Base-by-base conservation (phyloP, 2,329 filamentous ascomycete genomes). In the Fusarium sp. region DNA sequence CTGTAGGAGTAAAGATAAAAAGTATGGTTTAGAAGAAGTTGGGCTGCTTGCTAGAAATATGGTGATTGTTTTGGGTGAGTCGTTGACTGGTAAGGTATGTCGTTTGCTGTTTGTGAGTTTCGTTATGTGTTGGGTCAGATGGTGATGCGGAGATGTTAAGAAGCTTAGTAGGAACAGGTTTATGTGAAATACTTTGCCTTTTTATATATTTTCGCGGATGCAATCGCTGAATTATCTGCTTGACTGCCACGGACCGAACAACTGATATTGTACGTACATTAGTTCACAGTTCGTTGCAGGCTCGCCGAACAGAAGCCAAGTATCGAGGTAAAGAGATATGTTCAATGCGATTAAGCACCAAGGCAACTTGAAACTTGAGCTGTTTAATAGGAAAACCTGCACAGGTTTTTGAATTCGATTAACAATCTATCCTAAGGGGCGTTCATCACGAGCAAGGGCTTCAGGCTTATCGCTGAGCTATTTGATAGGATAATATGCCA, bases 381-480 rank as follows among this genome's bases (percentile, higher is more conserved):
- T 29, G 18, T 46, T 46, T 13, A n/a, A 2, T 11, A 10, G 29
- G 4, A 46, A 7, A 46, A 20, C 18, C 25, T 29, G 14, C 29
- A 29, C 20, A 3, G 7, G 44, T n/a, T 27, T 46, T 29, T 29
- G 44, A 46, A 25, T 18, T 46, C 8, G 13, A 46, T 14, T 29
- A 20, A 13, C 25, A 20, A 5, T 45, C 5, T 11, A 3, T 27
- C 4, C 3, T 25, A 1, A 22, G 7, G 5, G n/a, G 4, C 25
- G 15, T 8, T 7, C 3, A 17, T 25, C 18, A 8, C 9, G 6
- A 11, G 8, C 15, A 25, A 25, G 25, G 22, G 12, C 41, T 25
- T 25, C 15, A 25, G 25, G 25, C 25, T 25, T 25, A 25, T 25
- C 25, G 25, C 25, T 25, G 25, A 25, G 25, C 25, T 5, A 25